These are phyloP conservation scores for Claviceps citrina DNA, from an alignment of 2,329 filamentous ascomycete genomes.

Conservation along the genomic window DNA sequence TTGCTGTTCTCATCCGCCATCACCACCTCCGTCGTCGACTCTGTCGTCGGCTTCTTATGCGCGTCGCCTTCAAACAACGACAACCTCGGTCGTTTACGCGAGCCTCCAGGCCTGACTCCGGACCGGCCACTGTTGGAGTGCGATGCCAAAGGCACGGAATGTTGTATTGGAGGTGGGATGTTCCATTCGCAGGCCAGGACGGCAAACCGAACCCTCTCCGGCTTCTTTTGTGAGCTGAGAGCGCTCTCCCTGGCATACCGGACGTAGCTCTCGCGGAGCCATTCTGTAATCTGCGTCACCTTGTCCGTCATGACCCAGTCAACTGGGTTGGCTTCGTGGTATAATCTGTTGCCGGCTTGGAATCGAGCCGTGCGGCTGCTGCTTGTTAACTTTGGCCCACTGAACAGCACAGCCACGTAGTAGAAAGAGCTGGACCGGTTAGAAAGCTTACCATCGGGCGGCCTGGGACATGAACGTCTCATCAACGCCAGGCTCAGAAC, in stretches of 20 bases:
- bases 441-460: background rate
- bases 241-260: constrained; percentile 21
- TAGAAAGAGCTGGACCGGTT: background rate
- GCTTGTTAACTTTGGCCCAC: background rate
- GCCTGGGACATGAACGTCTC: background rate
- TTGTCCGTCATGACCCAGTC: constrained; percentile 22
- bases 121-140: background rate
- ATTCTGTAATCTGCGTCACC: constrained; percentile 21
- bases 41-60: background rate
- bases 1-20: background rate
- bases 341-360: constrained; percentile 8
- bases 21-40: background rate
- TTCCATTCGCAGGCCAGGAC: constrained; percentile 28
- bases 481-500: background rate
- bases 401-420: background rate
- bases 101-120: background rate
- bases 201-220: constrained; percentile 24
- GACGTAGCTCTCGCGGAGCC: constrained; percentile 24
- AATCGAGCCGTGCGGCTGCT: constrained; percentile 3
- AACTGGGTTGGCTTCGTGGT: constrained; percentile 20
- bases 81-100: background rate
- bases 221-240: constrained; percentile 17
- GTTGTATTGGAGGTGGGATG: constrained; percentile 7
- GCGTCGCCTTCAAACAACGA: background rate
- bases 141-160: no score